A percentile compares a stretch with the other conserved stretches of the same genome.
These are phyloP conservation scores for Fraxinus excelsior DNA, from an alignment of 257 asterid genomes.

Conservation along the genomic window DNA sequence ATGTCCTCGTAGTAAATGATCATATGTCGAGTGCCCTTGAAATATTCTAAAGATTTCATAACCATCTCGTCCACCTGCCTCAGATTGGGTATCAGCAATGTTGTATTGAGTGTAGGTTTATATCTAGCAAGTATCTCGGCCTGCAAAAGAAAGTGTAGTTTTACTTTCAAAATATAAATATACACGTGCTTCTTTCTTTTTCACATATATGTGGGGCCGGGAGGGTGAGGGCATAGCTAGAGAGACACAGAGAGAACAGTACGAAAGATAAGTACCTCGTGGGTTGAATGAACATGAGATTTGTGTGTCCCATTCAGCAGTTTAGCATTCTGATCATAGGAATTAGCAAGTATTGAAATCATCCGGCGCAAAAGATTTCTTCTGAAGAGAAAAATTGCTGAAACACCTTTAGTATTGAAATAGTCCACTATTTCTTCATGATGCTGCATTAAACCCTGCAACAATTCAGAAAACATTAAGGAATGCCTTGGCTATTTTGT, in stretches of 20 bases:
- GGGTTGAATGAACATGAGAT: conserved; percentile 84
- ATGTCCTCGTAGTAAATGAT: conserved; percentile 87
- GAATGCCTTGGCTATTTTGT: background rate
- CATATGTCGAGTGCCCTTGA: conserved; percentile 77
- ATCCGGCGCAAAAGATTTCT: conserved; percentile 81
- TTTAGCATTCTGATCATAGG: conserved; percentile 85
- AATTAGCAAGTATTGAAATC: conserved; percentile 86
- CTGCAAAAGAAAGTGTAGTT: conserved; percentile 40
- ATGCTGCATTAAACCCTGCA: conserved; percentile 83
- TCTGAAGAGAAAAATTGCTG: conserved; percentile 84
- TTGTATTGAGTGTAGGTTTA: conserved; percentile 73
- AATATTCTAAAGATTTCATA: conserved; percentile 60
- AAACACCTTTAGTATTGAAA: conserved; percentile 81
- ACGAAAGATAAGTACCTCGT: conserved; percentile 58
- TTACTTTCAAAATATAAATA: background rate
- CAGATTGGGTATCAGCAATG: conserved; percentile 59
- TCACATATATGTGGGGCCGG: background rate
- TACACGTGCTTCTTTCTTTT: background rate
- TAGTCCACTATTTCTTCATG: conserved; percentile 76
- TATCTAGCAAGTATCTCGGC: conserved; percentile 82
- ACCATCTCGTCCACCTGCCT: conserved; percentile 73
- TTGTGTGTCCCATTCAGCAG: conserved; percentile 93
- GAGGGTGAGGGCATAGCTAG: background rate
- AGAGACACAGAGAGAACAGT: conserved; percentile 9
- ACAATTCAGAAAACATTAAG: conserved; percentile 20